Conservation (phyloP, 768 basidiomycete genomes). For the Suillus alpinus region DNA sequence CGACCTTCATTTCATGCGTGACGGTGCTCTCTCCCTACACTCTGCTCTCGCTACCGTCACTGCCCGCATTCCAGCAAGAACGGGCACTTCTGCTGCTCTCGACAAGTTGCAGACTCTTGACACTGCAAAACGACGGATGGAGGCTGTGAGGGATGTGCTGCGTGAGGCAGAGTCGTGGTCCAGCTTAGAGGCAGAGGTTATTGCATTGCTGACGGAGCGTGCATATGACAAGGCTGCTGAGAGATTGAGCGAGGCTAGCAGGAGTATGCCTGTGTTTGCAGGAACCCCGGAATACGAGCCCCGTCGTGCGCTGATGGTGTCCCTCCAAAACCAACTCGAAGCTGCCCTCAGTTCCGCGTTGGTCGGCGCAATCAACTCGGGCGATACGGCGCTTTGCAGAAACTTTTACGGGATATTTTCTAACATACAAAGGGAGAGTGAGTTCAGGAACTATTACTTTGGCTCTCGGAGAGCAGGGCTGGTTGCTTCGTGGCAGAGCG, state of each 20-base stretch:
- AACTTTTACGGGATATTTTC: conserved; percentile 84
- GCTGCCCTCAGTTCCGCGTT: conserved; percentile 88
- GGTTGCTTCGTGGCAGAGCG: conserved; percentile 67
- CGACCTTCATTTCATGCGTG: conserved; percentile 96
- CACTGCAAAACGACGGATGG: conserved; percentile 82
- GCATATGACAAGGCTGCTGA: conserved; percentile 90
- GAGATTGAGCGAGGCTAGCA: conserved; percentile 83
- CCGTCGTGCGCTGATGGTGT: conserved; percentile 81
- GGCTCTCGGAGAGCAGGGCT: conserved; percentile 70
- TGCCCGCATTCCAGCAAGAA: conserved; percentile 26
- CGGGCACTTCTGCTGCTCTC: conserved; percentile 61
- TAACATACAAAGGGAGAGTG: conserved; percentile 86
- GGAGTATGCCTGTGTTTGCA: conserved; percentile 88
- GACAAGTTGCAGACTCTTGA: conserved; percentile 81
- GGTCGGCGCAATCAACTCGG: conserved; percentile 78
- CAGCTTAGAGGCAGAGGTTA: conserved; percentile 90
- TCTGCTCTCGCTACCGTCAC: conserved; percentile 55
- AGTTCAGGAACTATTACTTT: conserved; percentile 94
- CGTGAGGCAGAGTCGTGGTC: conserved; percentile 97
- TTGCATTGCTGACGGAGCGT: conserved; percentile 73
- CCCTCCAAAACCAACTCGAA: conserved; percentile 94
- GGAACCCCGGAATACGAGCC: conserved; percentile 90
- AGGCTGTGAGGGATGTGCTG: conserved; percentile 82
- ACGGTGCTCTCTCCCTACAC: conserved; percentile 79
- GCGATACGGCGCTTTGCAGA: conserved; percentile 72